Conservation (phyloP, 2,329 filamentous ascomycete species). For the Aspergillus caelatus region DNA sequence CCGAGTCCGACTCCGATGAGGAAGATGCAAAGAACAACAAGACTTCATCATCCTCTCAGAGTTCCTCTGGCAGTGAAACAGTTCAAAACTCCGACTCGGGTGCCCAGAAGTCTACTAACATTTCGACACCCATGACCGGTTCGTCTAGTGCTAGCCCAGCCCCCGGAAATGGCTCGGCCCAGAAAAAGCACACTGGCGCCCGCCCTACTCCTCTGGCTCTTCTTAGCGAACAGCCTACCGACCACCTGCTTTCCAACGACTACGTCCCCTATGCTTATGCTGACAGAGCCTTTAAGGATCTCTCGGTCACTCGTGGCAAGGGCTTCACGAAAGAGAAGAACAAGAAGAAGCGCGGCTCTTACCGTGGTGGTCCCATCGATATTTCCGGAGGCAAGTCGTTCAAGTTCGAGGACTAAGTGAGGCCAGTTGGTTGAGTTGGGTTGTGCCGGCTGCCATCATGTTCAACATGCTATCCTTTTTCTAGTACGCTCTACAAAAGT, state of each 20-base stretch:
- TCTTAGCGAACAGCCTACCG: constrained; percentile 68
- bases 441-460: not conserved
- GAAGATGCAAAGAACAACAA: constrained; percentile 14
- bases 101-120: constrained; percentile 24
- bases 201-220: constrained; percentile 75
- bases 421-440: not conserved
- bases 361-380: constrained; percentile 87
- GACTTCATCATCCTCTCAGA: constrained; percentile 21
- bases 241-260: constrained; percentile 71
- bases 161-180: constrained; percentile 28
- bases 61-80: constrained; percentile 33
- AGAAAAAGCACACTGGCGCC: constrained; percentile 50
- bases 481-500: constrained; percentile 18
- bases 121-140: constrained; percentile 35
- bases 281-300: constrained; percentile 80
- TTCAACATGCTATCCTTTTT: not conserved
- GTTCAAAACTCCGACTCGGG: constrained; percentile 32
- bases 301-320: constrained; percentile 91
- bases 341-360: constrained; percentile 92
- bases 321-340: constrained; percentile 99
- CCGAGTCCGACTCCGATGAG: constrained; percentile 31
- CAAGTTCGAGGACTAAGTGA: constrained; percentile 83
- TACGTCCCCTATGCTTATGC: constrained; percentile 88
- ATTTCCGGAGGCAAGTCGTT: constrained; percentile 79
- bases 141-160: constrained; percentile 57